A percentile compares a stretch with the other conserved stretches of the same genome.
These are phyloP conservation scores for Kewa caespitosa DNA, from an alignment of 179 eudicot genomes.

Conservation along the genomic window DNA sequence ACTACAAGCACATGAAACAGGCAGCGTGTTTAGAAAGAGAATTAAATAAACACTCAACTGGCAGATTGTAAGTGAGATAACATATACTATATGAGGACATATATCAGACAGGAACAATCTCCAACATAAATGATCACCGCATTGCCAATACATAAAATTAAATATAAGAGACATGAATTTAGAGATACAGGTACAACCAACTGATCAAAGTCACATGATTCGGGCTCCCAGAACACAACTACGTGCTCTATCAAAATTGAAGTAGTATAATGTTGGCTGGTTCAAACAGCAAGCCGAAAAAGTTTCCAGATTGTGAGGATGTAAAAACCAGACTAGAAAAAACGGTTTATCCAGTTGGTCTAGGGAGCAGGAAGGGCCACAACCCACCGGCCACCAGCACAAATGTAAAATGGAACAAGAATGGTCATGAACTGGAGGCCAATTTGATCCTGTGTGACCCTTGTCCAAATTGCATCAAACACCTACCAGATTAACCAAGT, in stretches of 20 bases:
- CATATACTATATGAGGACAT: not conserved
- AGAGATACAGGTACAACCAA: not conserved
- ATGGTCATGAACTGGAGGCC: not conserved
- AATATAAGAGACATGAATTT: not conserved
- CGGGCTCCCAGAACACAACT: not conserved
- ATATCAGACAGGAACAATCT: not conserved
- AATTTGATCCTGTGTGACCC: not conserved
- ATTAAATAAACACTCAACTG: not conserved
- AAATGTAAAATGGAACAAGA: not conserved
- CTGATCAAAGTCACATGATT: not conserved
- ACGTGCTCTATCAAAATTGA: not conserved
- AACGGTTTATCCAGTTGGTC: not conserved
- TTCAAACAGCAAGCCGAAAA: not conserved
- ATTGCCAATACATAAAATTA: not conserved
- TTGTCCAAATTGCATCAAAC: not conserved
- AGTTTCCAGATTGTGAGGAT: not conserved
- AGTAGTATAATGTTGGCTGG: not conserved
- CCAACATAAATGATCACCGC: not conserved
- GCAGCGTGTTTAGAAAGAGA: not conserved
- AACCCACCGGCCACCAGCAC: too few species aligned
- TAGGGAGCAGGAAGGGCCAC: not conserved
- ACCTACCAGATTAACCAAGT: not conserved
- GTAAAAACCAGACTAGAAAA: not conserved
- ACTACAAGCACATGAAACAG: constrained; percentile 42
- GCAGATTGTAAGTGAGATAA: not conserved